Base-by-base conservation (phyloP, 805 yeast genomes). In the Ogataea paradorogensis region DNA sequence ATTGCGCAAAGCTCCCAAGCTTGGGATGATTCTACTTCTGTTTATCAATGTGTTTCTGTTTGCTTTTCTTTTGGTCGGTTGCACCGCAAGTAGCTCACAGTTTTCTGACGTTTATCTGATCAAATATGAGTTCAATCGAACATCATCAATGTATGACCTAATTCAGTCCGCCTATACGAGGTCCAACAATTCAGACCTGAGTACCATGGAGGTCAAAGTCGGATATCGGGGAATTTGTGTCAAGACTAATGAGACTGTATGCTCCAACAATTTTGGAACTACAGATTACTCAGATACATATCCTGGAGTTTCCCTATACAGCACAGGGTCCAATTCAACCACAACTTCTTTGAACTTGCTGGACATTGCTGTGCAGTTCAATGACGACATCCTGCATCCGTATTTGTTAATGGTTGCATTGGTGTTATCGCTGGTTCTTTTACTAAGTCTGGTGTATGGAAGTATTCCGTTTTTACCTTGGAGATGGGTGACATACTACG, bases 181-280 rank as follows among this genome's bases (percentile, higher is more conserved):
- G 2, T 46, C 57, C 18, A 63, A 65, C 33, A 40, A 60, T 4
- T 51, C 69, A 0, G 65, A 63, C 2, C 52, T 72, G 15, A 59
- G 71, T 9, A 53, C 60, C 3, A 63, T 80, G 56, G 46, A 60
- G 5, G 70, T 82, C 3, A 65, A 65, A 30, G 70, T 78, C 8
- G 82, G 83, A 7, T 80, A 78, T 48, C 49, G 77, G 49, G 79
- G 81, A 1, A 59, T 79, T 18, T 82, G 89, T 54, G 58, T 79
- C 4, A 66, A 66, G 2, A 43, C 63, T 20, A 61, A 59, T 11
- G 43, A 52, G 3, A 41, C 56, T 14, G 56, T 66, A 5, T 76
- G 81, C 51, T 45, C 70, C 7, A 23, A 26, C 25, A 22, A 30
- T 9, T 36, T 33, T 11, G 43, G 56, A 0, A 42, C 50, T 3